A percentile compares a stretch with the other conserved stretches of the same genome.
Evolutionary conservation across 108 stramenopile genomes (phyloP).

Genomic region (Mediolabrus comicus): DNA sequence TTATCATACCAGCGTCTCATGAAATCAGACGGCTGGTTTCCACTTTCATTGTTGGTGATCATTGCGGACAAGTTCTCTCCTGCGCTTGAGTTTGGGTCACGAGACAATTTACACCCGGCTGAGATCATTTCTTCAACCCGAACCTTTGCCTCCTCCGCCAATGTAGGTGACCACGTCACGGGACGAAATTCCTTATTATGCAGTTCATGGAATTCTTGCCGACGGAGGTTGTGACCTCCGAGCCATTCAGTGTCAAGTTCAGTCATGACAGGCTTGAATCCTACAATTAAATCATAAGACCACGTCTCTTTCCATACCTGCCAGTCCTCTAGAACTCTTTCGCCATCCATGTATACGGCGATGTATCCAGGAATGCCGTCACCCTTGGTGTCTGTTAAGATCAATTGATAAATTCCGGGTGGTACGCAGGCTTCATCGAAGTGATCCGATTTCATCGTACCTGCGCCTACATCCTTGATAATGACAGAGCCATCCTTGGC

Average conservation of each 20-base stretch:
- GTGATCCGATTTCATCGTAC: background rate
- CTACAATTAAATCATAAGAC: conserved; percentile 20
- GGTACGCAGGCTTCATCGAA: background rate
- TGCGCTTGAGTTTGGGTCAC: background rate
- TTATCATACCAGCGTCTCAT: background rate
- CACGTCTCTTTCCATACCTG: conserved; percentile 6
- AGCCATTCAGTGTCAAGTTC: conserved; percentile 30
- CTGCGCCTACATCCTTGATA: background rate
- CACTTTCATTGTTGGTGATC: background rate
- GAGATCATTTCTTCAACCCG: conserved; percentile 23
- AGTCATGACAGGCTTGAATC: conserved; percentile 30
- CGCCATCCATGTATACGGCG: conserved; percentile 13
- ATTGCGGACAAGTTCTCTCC: background rate
- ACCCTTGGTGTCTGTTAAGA: background rate
- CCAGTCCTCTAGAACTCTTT: conserved; percentile 18
- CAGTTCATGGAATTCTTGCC: conserved; percentile 29
- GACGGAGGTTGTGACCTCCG: conserved; percentile 25
- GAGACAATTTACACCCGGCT: background rate
- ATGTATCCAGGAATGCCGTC: conserved; percentile 8
- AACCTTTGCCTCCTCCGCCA: conserved; percentile 16
- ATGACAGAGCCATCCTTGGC: background rate
- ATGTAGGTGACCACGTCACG: conserved; percentile 22
- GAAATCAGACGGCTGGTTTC: background rate
- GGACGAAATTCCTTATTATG: conserved; percentile 27
- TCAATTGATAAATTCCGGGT: background rate